Conservation (phyloP, 768 basidiomycete species). For the Leccinum variicolor region DNA sequence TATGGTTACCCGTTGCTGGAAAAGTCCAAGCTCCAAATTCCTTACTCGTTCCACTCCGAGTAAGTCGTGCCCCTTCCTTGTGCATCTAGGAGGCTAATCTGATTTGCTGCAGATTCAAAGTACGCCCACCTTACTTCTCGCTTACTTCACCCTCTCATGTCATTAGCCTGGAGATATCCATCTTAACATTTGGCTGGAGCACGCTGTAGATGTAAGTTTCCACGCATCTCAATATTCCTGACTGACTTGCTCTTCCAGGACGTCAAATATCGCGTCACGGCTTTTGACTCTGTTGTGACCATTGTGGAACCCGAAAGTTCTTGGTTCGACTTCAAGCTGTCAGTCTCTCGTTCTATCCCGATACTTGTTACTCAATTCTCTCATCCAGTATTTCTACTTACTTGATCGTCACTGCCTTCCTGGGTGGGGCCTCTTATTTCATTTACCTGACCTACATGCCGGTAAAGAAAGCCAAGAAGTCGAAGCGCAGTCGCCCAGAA, state of each 20-base stretch:
- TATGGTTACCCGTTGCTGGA: constrained; percentile 53
- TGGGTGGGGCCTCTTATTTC: constrained; percentile 63
- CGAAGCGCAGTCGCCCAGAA: constrained; percentile 41
- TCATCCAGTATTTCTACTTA: constrained; percentile 60
- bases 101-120: constrained; percentile 53
- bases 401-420: constrained; percentile 57
- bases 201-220: constrained; percentile 53
- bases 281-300: constrained; percentile 72
- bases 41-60: constrained; percentile 81
- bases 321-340: constrained; percentile 81
- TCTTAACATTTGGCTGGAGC: constrained; percentile 75
- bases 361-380: constrained; percentile 1
- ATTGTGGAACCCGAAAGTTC: constrained; percentile 79
- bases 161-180: constrained; percentile 70
- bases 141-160: constrained; percentile 3
- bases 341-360: constrained; percentile 26
- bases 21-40: constrained; percentile 58
- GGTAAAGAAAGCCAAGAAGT: constrained; percentile 51
- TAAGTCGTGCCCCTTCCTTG: constrained; percentile 36
- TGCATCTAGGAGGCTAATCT: neutral
- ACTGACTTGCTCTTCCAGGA: constrained; percentile 36
- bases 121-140: constrained; percentile 21
- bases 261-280: constrained; percentile 56
- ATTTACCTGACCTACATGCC: constrained; percentile 66
- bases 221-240: neutral